Percentiles rank a stretch among this genome's conserved stretches.
These are phyloP conservation scores for Aurantiochytrium sp. DNA, from an alignment of 108 stramenopile genomes.

Conservation along the genomic window DNA sequence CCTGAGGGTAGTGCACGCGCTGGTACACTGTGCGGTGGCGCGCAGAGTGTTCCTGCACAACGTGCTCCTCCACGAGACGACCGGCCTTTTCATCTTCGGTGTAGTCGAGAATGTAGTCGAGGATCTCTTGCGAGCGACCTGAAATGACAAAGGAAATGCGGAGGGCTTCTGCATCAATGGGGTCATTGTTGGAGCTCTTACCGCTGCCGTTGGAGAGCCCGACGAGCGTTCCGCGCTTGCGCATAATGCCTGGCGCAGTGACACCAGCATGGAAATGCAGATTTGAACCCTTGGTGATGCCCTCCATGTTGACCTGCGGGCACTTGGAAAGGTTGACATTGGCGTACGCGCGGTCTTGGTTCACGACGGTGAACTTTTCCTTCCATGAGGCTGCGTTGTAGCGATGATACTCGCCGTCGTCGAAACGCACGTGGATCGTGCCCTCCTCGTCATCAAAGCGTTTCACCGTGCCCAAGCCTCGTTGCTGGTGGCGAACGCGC, in stretches of 20 bases:
- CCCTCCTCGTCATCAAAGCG: neutral
- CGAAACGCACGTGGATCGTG: neutral
- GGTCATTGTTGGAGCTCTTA: neutral
- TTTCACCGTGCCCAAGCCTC: neutral
- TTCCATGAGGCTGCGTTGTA: neutral
- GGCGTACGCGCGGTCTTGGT: neutral
- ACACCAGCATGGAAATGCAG: neutral
- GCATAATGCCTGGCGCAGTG: neutral
- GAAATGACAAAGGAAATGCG: conserved; percentile 9
- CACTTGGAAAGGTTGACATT: conserved; percentile 15
- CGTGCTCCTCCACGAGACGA: neutral
- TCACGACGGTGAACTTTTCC: neutral
- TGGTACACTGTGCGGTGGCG: neutral
- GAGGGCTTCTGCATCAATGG: neutral
- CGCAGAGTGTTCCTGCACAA: neutral
- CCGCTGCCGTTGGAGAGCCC: neutral
- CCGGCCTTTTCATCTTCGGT: neutral
- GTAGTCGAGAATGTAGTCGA: neutral
- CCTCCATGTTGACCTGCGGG: neutral
- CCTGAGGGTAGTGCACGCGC: neutral
- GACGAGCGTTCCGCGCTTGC: neutral
- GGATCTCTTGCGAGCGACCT: neutral
- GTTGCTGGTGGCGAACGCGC: neutral
- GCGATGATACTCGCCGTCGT: neutral
- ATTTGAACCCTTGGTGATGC: neutral